Evolutionary conservation across 2,329 filamentous ascomycete genomes (phyloP).

Genomic region (Dryadomyces sulphureus): DNA sequence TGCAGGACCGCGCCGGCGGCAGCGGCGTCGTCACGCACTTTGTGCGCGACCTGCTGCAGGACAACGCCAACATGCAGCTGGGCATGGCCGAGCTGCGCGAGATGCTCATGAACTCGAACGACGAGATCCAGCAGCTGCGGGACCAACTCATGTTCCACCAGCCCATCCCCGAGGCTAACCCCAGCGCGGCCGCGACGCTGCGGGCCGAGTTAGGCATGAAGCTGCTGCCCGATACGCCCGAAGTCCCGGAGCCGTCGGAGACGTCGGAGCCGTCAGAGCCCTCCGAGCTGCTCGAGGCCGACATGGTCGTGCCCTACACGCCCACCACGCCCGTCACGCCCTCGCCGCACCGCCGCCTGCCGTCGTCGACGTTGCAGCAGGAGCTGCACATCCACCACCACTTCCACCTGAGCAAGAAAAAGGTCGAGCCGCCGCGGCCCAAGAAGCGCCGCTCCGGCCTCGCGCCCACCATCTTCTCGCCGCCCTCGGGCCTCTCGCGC

Average conservation of each 20-base stretch:
- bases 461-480: constrained; percentile 46
- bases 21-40: constrained; percentile 82
- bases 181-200: constrained; percentile 37
- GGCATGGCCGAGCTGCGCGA: constrained; percentile 84
- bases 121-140: constrained; percentile 77
- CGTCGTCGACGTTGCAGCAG: constrained; percentile 39
- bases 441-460: constrained; percentile 61
- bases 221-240: neutral
- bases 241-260: constrained; percentile 2
- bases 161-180: constrained; percentile 35
- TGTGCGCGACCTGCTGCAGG: constrained; percentile 85
- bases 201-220: constrained; percentile 49
- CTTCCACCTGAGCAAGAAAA: constrained; percentile 54
- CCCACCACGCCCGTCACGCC: constrained; percentile 2
- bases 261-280: too few relatives aligned
- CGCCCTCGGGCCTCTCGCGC: constrained; percentile 26
- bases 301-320: neutral
- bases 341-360: constrained; percentile 11
- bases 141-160: constrained; percentile 73
- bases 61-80: constrained; percentile 86
- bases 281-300: too few relatives aligned
- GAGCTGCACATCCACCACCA: constrained; percentile 91
- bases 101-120: constrained; percentile 80
- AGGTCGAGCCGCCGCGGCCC: constrained; percentile 44
- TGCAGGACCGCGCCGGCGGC: constrained; percentile 27